Conservation (phyloP, 345 rosid species). For the Atalantia buxifolia region DNA sequence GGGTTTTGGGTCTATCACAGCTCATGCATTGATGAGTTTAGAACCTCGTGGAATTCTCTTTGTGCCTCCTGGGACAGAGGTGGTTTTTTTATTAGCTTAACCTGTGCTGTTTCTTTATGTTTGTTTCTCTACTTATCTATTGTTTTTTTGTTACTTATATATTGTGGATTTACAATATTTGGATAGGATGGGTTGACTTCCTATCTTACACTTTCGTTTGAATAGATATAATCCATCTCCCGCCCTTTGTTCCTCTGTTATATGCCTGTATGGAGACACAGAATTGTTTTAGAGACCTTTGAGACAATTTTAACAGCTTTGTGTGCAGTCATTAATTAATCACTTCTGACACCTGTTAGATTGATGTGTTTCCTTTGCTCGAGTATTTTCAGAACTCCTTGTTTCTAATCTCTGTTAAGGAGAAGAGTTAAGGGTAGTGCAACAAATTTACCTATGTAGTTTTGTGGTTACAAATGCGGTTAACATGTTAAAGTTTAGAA, state of each 20-base stretch:
- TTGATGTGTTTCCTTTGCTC: neutral
- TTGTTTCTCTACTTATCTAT: neutral
- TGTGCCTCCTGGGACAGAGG: slow-evolving; percentile 87
- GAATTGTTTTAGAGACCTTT: neutral
- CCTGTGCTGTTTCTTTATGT: neutral
- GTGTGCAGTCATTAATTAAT: too few species aligned
- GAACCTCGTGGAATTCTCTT: slow-evolving; percentile 96
- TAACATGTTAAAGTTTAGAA: neutral
- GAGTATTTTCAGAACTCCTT: neutral
- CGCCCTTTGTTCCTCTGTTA: neutral
- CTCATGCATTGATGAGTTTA: slow-evolving; percentile 83
- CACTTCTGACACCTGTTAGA: neutral
- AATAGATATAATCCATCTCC: neutral
- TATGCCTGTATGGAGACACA: neutral
- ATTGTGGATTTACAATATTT: neutral
- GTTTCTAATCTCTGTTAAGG: neutral
- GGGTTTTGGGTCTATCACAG: slow-evolving; percentile 85
- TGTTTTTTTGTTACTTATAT: neutral
- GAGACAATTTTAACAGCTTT: neutral
- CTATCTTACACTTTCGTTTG: neutral
- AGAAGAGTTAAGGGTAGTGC: neutral
- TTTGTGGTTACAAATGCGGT: neutral
- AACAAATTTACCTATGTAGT: neutral
- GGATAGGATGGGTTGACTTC: neutral
- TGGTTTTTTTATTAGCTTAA: slow-evolving; percentile 19